Evolutionary conservation across 2,329 filamentous ascomycete genomes (phyloP).

Genomic region (Orbilia ellipsospora): DNA sequence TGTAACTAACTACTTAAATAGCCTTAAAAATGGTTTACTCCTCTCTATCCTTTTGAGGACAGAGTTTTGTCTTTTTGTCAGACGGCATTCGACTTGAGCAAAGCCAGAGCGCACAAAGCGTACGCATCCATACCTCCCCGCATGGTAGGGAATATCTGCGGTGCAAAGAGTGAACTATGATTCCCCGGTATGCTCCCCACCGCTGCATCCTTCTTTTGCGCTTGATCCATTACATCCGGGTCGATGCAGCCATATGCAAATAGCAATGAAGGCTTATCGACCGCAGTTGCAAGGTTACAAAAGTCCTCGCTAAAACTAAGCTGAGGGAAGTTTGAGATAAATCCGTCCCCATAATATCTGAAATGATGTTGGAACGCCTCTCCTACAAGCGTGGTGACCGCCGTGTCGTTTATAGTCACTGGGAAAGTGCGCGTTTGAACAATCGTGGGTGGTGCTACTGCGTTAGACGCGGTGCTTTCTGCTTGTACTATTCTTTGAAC

Average conservation of each 20-base stretch:
- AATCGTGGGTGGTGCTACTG: too few species aligned
- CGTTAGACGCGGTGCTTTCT: not conserved
- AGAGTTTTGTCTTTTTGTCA: too few species aligned
- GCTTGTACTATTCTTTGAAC: not conserved
- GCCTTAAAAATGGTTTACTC: too few species aligned
- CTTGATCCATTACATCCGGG: not conserved
- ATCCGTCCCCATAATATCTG: not conserved
- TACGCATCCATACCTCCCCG: not conserved
- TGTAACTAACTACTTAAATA: too few species aligned
- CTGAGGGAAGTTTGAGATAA: not conserved
- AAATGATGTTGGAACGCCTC: not conserved
- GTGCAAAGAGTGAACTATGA: not conserved
- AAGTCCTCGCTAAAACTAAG: not conserved
- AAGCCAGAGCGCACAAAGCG: not conserved
- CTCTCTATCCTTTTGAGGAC: too few species aligned
- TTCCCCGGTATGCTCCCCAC: not conserved
- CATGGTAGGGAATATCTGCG: not conserved
- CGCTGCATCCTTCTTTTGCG: not conserved
- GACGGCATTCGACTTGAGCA: not conserved
- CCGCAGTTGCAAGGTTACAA: not conserved
- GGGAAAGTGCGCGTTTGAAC: not conserved
- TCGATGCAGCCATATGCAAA: not conserved
- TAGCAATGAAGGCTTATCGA: not conserved
- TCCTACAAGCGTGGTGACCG: not conserved
- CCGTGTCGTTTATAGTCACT: not conserved